Evolutionary conservation across 108 stramenopile species (phyloP), one percentile per base, ranked within the genome.

Genomic region (Heterococcus sp.): DNA sequence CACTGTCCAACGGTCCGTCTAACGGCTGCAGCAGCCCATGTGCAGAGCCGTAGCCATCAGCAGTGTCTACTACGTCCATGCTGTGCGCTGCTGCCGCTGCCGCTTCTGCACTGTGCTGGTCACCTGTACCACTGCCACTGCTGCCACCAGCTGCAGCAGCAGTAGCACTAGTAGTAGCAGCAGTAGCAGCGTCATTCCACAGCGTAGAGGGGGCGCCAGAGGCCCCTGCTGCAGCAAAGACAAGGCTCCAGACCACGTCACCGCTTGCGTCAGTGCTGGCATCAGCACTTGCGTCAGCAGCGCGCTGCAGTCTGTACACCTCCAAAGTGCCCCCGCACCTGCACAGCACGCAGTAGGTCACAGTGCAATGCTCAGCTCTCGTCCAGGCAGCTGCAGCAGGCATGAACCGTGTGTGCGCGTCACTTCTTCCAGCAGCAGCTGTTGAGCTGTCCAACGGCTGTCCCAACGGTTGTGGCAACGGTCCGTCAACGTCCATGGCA

Each of bases 121-220:
- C 1, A 65, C 30, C 30, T 37, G 0, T 31, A n/a, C n/a, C n/a
- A 35, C 69, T 28, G 69, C 2, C 35, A 31, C 35, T 35, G 5
- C 0, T 30, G 2, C 8, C 30, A 2, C 2, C 27, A 11, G 28
- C 27, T 8, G 33, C 74, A 37, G 40, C n/a, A 3, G 32, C 5
- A 30, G 21, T 0, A 69, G 68, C 46, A 21, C 14, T 21, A 58
- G 46, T 21, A 21, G 46, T 21, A 21, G 46, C 46, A 21, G 46
- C 46, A 58, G 46, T 21, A 21, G 8, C 46, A 58, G 46, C 46
- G 46, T 78, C 77, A 36, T 66, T 67, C 77, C 77, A 78, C 31
- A 78, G 35, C 5, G 77, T 78, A 14, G 66, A 34, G 11, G 46
- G 77, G 37, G 77, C 77, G 46, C 64, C 38, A 2, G 37, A 40